Evolutionary conservation across 768 basidiomycete species (phyloP), one percentile per base, ranked within the genome.

Genomic region (Cystobasidium tubakii): DNA sequence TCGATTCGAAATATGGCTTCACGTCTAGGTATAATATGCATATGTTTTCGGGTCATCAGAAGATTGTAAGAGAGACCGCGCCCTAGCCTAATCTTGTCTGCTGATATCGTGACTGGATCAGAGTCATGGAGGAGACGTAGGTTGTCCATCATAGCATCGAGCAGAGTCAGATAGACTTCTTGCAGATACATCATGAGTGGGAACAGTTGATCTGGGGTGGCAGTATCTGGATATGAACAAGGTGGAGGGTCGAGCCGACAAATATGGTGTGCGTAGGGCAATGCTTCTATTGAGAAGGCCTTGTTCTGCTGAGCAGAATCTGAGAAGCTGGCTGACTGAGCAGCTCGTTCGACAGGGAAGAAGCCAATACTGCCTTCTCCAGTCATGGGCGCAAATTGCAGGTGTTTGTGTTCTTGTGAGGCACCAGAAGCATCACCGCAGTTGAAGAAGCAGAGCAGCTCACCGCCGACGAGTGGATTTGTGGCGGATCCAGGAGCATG

Each of bases 1-100:
- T 54, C 27, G 33, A 71, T 31, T 10, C 33, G 10, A 36, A 42
- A 71, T 6, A 39, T 39, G n/a, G 53, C 34, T 34, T 34, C 33
- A 33, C 54, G 53, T 42, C 69, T 71, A 46, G 69, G 69, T 31
- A 71, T 71, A 9, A 71, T 34, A 27, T 71, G 69, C 69, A 71
- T 71, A 36, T 71, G 69, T 29, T 44, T 31, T 33, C 44, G 7
- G 29, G 69, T 71, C 53, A 71, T 55, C 29, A 71, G 54, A 10
- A 71, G 42, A 44, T 71, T 71, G 43, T 71, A 71, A 4, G 36
- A 42, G 2, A 71, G 21, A 19, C 69, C 69, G 27, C 54, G n/a
- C 6, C 69, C 69, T 2, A 71, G 69, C 34, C 39, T 55, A 1
- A 43, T 13, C n/a, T 39, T 21, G n/a, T 71, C 66, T 2, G 25